Conservation (phyloP, 1,284 basidiomycete genomes). For the Microbotryum scabiosae region DNA sequence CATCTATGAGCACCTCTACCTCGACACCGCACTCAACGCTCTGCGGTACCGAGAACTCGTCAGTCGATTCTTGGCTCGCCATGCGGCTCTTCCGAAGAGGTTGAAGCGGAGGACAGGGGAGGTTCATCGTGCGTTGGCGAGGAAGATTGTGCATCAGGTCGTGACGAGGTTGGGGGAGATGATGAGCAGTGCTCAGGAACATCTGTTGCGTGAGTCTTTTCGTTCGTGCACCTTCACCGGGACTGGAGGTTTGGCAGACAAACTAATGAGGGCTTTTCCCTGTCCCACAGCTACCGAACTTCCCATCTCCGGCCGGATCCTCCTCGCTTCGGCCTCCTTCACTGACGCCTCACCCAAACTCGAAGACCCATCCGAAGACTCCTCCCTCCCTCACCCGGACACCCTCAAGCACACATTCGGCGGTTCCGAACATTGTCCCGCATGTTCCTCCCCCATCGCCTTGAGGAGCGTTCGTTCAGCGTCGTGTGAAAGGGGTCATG, state of each 20-base stretch:
- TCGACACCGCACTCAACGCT: neutral
- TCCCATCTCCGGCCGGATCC: conserved; percentile 8
- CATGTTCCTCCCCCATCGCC: conserved; percentile 9
- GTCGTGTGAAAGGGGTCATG: conserved; percentile 12
- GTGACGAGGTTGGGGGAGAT: neutral
- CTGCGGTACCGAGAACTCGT: conserved; percentile 5
- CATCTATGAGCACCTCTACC: neutral
- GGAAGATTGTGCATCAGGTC: conserved; percentile 1
- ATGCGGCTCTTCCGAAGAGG: too few relatives aligned
- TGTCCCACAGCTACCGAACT: neutral
- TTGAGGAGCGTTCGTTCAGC: conserved; percentile 10
- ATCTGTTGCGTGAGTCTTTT: neutral
- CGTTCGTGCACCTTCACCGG: neutral
- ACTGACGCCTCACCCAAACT: neutral
- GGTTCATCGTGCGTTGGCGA: too few relatives aligned
- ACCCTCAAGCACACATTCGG: conserved; percentile 3
- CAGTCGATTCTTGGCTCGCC: neutral
- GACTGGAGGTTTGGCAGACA: too few relatives aligned
- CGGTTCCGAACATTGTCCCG: conserved; percentile 9
- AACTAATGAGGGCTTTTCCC: too few relatives aligned
- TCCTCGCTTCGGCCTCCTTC: conserved; percentile 17
- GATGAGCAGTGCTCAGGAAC: neutral
- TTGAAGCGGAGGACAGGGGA: too few relatives aligned
- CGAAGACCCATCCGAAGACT: neutral
- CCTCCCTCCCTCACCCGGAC: neutral